Conservation (phyloP, 2,329 filamentous ascomycete genomes). For the Botrytis byssoidea region DNA sequence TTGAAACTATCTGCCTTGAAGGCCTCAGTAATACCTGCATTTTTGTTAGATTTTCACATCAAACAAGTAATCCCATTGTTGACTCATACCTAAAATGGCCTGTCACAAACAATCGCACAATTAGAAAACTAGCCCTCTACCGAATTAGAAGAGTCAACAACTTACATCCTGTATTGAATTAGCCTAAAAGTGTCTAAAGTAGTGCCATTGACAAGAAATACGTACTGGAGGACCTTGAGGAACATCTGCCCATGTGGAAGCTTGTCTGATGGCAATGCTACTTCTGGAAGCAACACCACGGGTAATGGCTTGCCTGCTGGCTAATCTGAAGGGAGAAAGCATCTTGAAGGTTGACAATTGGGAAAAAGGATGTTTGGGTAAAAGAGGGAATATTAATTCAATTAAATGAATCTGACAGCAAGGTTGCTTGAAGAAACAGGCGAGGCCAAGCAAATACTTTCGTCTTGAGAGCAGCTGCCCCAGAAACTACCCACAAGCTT, state of each 20-base stretch:
- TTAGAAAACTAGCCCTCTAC: conserved; percentile 40
- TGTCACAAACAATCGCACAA: conserved; percentile 40
- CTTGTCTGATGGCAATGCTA: conserved; percentile 33
- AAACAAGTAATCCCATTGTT: conserved; percentile 24
- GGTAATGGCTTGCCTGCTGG: conserved; percentile 48
- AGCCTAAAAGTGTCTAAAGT: conserved; percentile 14
- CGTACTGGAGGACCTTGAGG: conserved; percentile 91
- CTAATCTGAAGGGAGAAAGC: conserved; percentile 56
- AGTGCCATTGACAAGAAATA: conserved; percentile 32
- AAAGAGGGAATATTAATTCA: conserved; percentile 4
- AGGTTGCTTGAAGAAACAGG: conserved; percentile 4
- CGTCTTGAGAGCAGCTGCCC: conserved; percentile 12
- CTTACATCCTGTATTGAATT: conserved; percentile 40
- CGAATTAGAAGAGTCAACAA: conserved; percentile 18
- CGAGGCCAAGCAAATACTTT: conserved; percentile 8
- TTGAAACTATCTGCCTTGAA: conserved; percentile 95
- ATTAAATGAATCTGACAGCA: conserved; percentile 12
- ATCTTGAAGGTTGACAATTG: conserved; percentile 43
- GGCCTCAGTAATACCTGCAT: conserved; percentile 84
- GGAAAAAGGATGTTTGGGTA: not conserved
- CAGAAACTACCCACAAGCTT: conserved; percentile 17
- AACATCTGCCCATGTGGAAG: conserved; percentile 85
- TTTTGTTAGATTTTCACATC: conserved; percentile 34
- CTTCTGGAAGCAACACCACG: conserved; percentile 32
- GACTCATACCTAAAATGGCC: conserved; percentile 71